Percentiles rank a stretch among this genome's conserved stretches.
Conservation (phyloP, 371 early-diverging fungal genomes). For the Syncephalastrum contaminatum region DNA sequence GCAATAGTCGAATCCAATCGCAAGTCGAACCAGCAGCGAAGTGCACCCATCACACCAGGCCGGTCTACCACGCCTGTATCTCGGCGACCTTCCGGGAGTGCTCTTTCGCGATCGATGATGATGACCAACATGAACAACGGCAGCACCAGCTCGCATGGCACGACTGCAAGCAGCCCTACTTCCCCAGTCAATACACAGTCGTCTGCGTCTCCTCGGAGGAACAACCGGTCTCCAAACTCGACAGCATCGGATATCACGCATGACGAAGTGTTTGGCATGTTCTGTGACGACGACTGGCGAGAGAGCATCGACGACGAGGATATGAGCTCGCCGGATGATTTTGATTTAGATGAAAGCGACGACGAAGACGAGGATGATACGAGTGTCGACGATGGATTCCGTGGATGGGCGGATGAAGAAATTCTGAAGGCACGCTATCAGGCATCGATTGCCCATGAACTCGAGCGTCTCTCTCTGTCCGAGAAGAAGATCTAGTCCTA, state of each 20-base stretch:
- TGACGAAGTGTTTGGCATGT: constrained; percentile 48
- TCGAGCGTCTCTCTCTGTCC: constrained; percentile 14
- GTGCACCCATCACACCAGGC: constrained; percentile 3
- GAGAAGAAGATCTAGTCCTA: no score
- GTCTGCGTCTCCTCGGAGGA: background rate
- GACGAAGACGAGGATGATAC: constrained; percentile 19
- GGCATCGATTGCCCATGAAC: constrained; percentile 20
- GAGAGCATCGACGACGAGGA: constrained; percentile 2
- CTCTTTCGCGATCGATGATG: constrained; percentile 1
- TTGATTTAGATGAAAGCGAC: constrained; percentile 17
- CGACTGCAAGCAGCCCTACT: background rate
- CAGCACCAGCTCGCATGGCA: background rate
- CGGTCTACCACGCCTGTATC: constrained; percentile 8
- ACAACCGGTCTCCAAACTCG: constrained; percentile 7
- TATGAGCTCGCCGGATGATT: constrained; percentile 13
- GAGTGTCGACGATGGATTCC: constrained; percentile 19
- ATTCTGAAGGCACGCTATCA: constrained; percentile 30
- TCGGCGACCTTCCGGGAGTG: constrained; percentile 6
- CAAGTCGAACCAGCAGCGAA: constrained; percentile 8
- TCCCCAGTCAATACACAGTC: background rate
- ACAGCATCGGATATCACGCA: constrained; percentile 29
- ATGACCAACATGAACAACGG: constrained; percentile 5
- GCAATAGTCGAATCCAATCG: constrained; percentile 43
- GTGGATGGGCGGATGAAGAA: constrained; percentile 51
- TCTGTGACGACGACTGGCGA: constrained; percentile 32